Evolutionary conservation across 2,329 filamentous ascomycete genomes (phyloP), one percentile per base, ranked within the genome.

Genomic region (Xylaria sp.): DNA sequence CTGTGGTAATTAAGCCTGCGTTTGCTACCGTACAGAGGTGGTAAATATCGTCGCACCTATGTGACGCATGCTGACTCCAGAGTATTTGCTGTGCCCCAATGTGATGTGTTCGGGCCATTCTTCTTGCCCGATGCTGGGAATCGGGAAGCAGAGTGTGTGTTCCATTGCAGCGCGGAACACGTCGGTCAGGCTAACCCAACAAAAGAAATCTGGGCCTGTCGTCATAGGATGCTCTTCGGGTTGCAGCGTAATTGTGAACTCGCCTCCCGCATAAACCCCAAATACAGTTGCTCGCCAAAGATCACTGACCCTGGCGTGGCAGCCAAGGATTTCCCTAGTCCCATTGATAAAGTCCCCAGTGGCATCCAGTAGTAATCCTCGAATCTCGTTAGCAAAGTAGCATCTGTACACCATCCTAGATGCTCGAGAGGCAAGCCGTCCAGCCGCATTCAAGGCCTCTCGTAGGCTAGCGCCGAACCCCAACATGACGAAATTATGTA

Each of bases 321-420:
- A 53, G 55, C 59, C 51, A 61, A 60, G 40, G 57, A 42, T 53
- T 40, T 27, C 29, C 37, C 47, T 53, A 62, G 44, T 50, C 53
- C 42, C 55, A 57, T 58, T 57, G 32, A 62, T 61, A 35, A 50
- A 59, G 37, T 50, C 27, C 37, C 37, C 53, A 32, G 37, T 51
- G 47, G 29, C 51, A 25, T 44, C 66, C 53, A 66, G 66, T 64
- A 62, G 40, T 18, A 58, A n/a, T 21, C 32, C 37, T 47, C 58
- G 12, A 23, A 51, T 59, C 29, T 37, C 53, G 21, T 40, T 63
- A 62, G 63, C 64, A 40, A 64, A 44, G 67, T 67, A 47, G 67
- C 23, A 71, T 69, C 69, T 63, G 32, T 60, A 67, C 67, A 69
- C 66, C 66, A 69, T 48, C 58, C 48, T 54, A 29, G 16, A 66